Percentiles rank a stretch among this genome's conserved stretches.
These are phyloP conservation scores for Gossypium schwendimanii DNA, from an alignment of 441 rosid genomes.

Conservation along the genomic window DNA sequence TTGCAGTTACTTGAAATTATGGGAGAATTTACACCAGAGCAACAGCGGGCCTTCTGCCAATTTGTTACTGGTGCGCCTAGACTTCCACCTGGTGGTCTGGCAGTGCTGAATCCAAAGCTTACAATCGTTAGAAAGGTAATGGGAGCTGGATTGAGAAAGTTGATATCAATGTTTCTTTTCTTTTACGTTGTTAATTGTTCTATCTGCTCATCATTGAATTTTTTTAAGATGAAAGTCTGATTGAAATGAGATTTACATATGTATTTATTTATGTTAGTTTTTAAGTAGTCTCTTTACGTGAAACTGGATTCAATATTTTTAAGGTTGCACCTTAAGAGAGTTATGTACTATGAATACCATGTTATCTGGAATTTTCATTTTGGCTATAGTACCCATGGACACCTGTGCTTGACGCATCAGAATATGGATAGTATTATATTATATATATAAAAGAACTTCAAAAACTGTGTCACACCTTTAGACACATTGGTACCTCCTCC, in stretches of 20 bases:
- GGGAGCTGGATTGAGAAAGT: not conserved
- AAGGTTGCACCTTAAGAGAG: not conserved
- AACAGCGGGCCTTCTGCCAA: slow-evolving; percentile 95
- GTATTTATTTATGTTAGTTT: not conserved
- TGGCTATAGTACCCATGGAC: not conserved
- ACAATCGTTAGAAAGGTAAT: slow-evolving; percentile 97
- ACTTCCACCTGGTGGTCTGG: slow-evolving; percentile 97
- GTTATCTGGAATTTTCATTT: too few species aligned
- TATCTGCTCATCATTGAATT: too few species aligned
- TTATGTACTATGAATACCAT: too few species aligned
- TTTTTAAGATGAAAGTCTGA: not conserved
- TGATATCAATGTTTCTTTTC: not conserved
- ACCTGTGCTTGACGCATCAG: not conserved
- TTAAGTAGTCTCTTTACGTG: not conserved
- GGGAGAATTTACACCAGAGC: slow-evolving; percentile 97
- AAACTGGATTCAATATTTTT: not conserved
- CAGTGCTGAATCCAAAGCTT: slow-evolving; percentile 89
- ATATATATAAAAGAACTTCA: too few species aligned
- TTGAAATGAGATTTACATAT: not conserved
- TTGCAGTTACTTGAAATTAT: slow-evolving; percentile 85
- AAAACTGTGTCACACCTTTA: too few species aligned
- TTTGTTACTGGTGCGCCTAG: slow-evolving; percentile 99
- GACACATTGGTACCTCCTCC: not conserved
- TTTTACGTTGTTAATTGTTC: not conserved
- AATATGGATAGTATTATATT: not conserved